Evolutionary conservation across 305 asterid genomes (phyloP).

Genomic region (Stenogyne calaminthoides): DNA sequence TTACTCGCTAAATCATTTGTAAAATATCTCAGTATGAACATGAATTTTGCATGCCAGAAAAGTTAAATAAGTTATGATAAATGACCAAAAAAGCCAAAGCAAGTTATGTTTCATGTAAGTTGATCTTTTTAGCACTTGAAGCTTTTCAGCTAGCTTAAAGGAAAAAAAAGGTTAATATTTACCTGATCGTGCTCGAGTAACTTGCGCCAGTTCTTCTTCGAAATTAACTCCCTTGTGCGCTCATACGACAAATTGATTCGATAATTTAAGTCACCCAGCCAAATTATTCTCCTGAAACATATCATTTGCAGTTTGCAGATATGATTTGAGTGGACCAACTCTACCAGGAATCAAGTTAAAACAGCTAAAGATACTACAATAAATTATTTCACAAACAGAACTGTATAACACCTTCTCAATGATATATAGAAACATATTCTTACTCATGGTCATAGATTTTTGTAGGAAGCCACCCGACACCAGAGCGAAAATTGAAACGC

Average conservation of each 20-base stretch:
- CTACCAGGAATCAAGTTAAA: background rate
- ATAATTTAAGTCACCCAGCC: conserved; percentile 94
- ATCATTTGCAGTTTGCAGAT: background rate
- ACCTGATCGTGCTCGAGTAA: conserved; percentile 77
- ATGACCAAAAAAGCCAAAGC: background rate
- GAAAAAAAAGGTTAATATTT: conserved; percentile 20
- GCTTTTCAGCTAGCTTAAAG: conserved; percentile 1
- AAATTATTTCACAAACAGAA: background rate
- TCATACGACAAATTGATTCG: conserved; percentile 81
- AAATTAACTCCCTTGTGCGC: conserved; percentile 64
- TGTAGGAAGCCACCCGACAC: conserved; percentile 61
- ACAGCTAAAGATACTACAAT: background rate
- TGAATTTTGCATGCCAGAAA: background rate
- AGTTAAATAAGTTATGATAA: background rate
- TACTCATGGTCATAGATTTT: conserved; percentile 89
- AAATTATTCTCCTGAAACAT: conserved; percentile 77
- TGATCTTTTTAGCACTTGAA: background rate
- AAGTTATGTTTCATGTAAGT: background rate
- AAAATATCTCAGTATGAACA: background rate
- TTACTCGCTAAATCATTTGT: background rate
- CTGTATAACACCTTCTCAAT: background rate
- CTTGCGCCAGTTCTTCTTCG: conserved; percentile 67
- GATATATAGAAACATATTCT: conserved; percentile 31
- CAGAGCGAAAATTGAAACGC: conserved; percentile 59
- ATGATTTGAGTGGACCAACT: too few relatives aligned